Percentiles rank a stretch among this genome's conserved stretches.
phyloP scores from a whole-genome alignment of 257 asterid genomes.

The Verbena officinalis region DNA sequence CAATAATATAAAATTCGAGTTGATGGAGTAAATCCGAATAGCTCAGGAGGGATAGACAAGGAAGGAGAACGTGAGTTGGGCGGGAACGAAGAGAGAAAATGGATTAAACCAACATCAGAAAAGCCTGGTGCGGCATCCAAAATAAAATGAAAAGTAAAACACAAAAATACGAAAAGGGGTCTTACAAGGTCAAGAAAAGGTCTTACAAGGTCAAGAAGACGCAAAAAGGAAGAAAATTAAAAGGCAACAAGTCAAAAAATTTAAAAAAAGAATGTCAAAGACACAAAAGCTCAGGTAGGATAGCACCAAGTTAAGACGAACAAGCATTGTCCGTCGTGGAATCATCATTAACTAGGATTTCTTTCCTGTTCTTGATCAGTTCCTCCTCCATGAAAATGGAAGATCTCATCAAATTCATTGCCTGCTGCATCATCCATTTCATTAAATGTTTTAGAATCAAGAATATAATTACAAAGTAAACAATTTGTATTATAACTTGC shows the following conservation, averaged over 20 bases:
- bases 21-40: constrained; percentile 21
- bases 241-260: constrained; percentile 68
- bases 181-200: constrained; percentile 99
- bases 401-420: constrained; percentile 15
- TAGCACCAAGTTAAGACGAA: constrained; percentile 57
- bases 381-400: constrained; percentile 25
- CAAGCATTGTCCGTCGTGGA: not conserved
- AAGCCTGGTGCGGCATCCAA: constrained; percentile 22
- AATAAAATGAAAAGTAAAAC: constrained; percentile 3
- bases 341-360: constrained; percentile 14
- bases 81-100: constrained; percentile 25
- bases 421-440: constrained; percentile 51
- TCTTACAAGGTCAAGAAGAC: constrained; percentile 99
- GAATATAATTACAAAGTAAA: not conserved
- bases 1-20: not conserved
- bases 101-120: constrained; percentile 30
- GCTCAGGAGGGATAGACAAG: constrained; percentile 99
- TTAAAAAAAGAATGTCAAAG: not conserved
- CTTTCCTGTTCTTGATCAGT: constrained; percentile 33
- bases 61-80: constrained; percentile 85
- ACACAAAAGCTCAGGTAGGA: constrained; percentile 78
- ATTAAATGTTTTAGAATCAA: not conserved
- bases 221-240: constrained; percentile 19
- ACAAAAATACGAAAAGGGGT: constrained; percentile 32
- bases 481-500: not conserved